Percentiles rank a stretch among this genome's conserved stretches.
Conservation (phyloP, 2,329 filamentous ascomycete species). For the Neodidymelliopsis sp. region DNA sequence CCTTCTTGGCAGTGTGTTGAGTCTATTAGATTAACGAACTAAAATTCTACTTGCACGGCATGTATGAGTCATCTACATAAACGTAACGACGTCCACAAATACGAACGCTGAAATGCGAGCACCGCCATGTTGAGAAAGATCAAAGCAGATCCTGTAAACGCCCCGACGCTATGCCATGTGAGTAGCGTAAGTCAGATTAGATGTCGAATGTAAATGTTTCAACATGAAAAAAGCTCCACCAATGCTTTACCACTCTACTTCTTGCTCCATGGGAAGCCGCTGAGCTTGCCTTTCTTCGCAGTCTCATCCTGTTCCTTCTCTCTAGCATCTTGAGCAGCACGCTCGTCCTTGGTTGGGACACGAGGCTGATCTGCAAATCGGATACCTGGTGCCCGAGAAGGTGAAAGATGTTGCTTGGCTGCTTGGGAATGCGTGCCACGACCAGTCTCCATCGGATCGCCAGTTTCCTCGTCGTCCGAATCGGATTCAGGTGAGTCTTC, state of each 20-base stretch:
- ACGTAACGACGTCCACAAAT: slow-evolving; percentile 2
- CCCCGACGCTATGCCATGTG: slow-evolving; percentile 8
- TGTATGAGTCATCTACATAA: not conserved
- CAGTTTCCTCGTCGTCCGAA: slow-evolving; percentile 40
- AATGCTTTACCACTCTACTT: not conserved
- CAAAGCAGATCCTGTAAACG: slow-evolving; percentile 2
- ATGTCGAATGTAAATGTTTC: not conserved
- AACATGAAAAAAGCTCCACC: not conserved
- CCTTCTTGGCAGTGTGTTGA: not conserved
- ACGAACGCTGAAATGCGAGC: slow-evolving; percentile 25
- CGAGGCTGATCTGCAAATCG: slow-evolving; percentile 64
- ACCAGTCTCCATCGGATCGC: slow-evolving; percentile 46
- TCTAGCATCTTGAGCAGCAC: slow-evolving; percentile 33
- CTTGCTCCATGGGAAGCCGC: slow-evolving; percentile 28
- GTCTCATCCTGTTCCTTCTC: slow-evolving; percentile 30
- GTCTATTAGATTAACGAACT: slow-evolving; percentile 3
- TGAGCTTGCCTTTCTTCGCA: slow-evolving; percentile 28
- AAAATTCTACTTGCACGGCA: not conserved
- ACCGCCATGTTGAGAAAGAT: slow-evolving; percentile 2
- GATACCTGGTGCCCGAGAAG: slow-evolving; percentile 60
- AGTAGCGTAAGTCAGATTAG: not conserved
- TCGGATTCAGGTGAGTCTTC: slow-evolving; percentile 40
- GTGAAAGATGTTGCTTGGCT: slow-evolving; percentile 19
- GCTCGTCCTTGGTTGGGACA: slow-evolving; percentile 45
- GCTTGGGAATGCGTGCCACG: slow-evolving; percentile 37